These are phyloP conservation scores for Podospora fimiseda DNA, from an alignment of 495 filamentous ascomycete genomes.

Conservation along the genomic window DNA sequence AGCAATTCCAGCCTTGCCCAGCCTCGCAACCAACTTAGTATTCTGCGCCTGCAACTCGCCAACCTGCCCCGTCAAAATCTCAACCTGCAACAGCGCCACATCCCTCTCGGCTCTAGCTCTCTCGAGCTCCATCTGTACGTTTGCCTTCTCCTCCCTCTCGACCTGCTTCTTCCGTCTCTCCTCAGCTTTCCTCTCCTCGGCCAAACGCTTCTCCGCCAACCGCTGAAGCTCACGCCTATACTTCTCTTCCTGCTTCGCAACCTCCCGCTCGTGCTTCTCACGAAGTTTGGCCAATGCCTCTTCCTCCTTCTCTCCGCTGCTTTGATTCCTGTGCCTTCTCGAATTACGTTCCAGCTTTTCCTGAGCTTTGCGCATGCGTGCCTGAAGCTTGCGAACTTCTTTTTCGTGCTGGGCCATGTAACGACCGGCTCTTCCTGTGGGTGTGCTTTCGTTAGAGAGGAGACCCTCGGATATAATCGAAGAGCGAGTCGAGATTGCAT, in stretches of 20 bases:
- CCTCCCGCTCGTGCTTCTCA: slow-evolving; percentile 54
- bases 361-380: slow-evolving; percentile 62
- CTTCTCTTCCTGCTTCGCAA: slow-evolving; percentile 58
- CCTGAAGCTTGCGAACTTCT: slow-evolving; percentile 67
- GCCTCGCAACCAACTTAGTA: slow-evolving; percentile 44
- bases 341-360: slow-evolving; percentile 56
- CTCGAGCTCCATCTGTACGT: slow-evolving; percentile 42
- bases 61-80: slow-evolving; percentile 57
- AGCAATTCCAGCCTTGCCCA: slow-evolving; percentile 33
- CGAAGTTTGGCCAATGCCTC: slow-evolving; percentile 44
- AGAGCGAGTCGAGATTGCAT: slow-evolving; percentile 18
- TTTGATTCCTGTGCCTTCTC: slow-evolving; percentile 37
- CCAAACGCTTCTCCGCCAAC: slow-evolving; percentile 55
- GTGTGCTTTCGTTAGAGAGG: background rate
- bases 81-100: slow-evolving; percentile 51
- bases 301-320: slow-evolving; percentile 34
- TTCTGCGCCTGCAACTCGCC: slow-evolving; percentile 63
- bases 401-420: slow-evolving; percentile 52
- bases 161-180: slow-evolving; percentile 47
- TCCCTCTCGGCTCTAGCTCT: slow-evolving; percentile 50
- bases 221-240: slow-evolving; percentile 56
- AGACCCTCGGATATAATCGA: slow-evolving; percentile 17
- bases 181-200: slow-evolving; percentile 55
- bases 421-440: background rate
- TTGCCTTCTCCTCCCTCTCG: slow-evolving; percentile 48